phyloP scores from a whole-genome alignment of 257 asterid species.

The Jacaranda copaia region DNA sequence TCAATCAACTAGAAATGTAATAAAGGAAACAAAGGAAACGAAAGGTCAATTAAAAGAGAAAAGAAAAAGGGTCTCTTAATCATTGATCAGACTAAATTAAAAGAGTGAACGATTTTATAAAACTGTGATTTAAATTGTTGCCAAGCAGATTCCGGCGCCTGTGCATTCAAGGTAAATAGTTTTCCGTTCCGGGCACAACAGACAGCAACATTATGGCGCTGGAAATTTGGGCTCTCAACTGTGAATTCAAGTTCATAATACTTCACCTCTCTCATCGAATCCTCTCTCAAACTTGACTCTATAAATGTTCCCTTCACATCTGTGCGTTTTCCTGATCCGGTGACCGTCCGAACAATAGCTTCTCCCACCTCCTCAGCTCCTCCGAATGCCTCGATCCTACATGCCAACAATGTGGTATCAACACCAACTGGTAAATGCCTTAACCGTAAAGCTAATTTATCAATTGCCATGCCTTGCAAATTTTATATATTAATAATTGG shows the following conservation, averaged over 20 bases:
- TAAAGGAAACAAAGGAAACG: too few species aligned
- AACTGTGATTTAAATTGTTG: conserved; percentile 60
- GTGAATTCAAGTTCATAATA: conserved; percentile 75
- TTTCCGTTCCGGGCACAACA: conserved; percentile 74
- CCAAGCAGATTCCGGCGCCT: conserved; percentile 84
- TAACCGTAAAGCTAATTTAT: too few species aligned
- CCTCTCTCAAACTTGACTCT: conserved; percentile 62
- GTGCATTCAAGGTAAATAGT: conserved; percentile 75
- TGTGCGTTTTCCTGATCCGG: conserved; percentile 51
- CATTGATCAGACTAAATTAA: conserved; percentile 39
- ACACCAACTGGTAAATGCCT: too few species aligned
- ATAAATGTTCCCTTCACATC: conserved; percentile 62
- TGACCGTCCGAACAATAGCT: conserved; percentile 58
- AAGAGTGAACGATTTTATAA: conserved; percentile 68
- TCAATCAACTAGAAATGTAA: too few species aligned
- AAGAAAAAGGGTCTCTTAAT: neutral
- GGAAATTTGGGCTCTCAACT: conserved; percentile 66
- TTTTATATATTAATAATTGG: too few species aligned
- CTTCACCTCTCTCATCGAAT: conserved; percentile 47
- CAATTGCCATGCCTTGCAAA: too few species aligned
- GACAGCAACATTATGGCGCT: conserved; percentile 76
- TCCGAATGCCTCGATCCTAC: conserved; percentile 84
- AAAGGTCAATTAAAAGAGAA: too few species aligned
- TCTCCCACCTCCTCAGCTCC: conserved; percentile 87
- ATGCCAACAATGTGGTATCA: conserved; percentile 9